Conservation (phyloP, 495 filamentous ascomycete species). For the Annulohypoxylon maeteangense region DNA sequence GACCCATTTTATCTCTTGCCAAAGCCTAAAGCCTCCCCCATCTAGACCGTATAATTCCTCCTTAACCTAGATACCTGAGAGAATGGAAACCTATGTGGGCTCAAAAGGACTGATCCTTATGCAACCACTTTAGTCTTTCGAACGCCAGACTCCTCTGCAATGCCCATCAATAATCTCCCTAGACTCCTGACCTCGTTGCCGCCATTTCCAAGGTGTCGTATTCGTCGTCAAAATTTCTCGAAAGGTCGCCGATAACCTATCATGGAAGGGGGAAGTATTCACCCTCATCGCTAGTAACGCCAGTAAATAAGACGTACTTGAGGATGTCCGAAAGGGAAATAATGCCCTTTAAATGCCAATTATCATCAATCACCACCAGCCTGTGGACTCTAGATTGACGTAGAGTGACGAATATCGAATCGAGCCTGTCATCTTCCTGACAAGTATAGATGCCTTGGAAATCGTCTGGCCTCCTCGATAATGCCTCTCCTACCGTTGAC, state of each 20-base stretch:
- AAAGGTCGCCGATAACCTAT: slow-evolving; percentile 22
- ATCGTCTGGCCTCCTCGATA: slow-evolving; percentile 88
- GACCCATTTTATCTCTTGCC: slow-evolving; percentile 22
- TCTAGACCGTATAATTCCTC: slow-evolving; percentile 29
- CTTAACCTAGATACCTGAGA: slow-evolving; percentile 21
- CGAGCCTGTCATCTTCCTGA: slow-evolving; percentile 86
- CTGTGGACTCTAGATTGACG: slow-evolving; percentile 93
- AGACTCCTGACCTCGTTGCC: slow-evolving; percentile 26
- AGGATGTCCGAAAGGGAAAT: slow-evolving; percentile 96
- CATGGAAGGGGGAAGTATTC: slow-evolving; percentile 51
- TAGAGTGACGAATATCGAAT: slow-evolving; percentile 97
- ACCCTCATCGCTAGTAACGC: slow-evolving; percentile 83
- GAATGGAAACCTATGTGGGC: slow-evolving; percentile 24
- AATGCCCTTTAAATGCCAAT: slow-evolving; percentile 84
- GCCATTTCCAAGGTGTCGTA: slow-evolving; percentile 39
- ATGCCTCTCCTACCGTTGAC: slow-evolving; percentile 86
- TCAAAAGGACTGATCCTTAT: slow-evolving; percentile 35
- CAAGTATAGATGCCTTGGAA: slow-evolving; percentile 98
- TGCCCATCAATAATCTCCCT: slow-evolving; percentile 33
- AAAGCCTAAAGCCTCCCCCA: slow-evolving; percentile 7
- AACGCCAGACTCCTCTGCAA: slow-evolving; percentile 49
- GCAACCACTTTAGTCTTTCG: slow-evolving; percentile 42
- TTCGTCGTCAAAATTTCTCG: slow-evolving; percentile 31
- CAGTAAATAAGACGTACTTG: slow-evolving; percentile 90
- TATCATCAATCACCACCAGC: slow-evolving; percentile 90